Base-by-base conservation (phyloP, 441 rosid species). In the Daphne laureola region DNA sequence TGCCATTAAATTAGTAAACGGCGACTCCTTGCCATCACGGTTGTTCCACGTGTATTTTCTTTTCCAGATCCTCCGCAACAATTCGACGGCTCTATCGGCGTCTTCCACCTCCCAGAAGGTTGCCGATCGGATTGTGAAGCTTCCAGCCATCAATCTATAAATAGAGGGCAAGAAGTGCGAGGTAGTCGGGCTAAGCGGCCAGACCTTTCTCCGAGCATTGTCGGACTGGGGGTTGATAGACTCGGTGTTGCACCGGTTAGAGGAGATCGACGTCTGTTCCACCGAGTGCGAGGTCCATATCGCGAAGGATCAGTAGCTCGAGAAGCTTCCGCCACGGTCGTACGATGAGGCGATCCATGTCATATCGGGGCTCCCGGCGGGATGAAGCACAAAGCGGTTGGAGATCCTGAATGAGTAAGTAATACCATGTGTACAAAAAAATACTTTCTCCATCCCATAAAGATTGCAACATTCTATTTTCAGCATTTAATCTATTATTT, bases 321-420 rank as follows among this genome's bases (percentile, higher is more conserved):
- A 80, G 17, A 83, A 56, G 88, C 88, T 89, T 13, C 92, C 97
- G 0, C 77, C 92, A 0, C 78, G 92, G 48, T 65, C 86, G 21
- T 84, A 92, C 73, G 96, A 88, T 15, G 96, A 91, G 81, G 96
- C n/a, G n/a, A n/a, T n/a, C n/a, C n/a, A n/a, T n/a, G n/a, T n/a
- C n/a, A n/a, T n/a, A n/a, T n/a, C n/a, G n/a, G n/a, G n/a, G n/a
- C n/a, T n/a, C n/a, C n/a, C n/a, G n/a, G n/a, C n/a, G n/a, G n/a
- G n/a, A n/a, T n/a, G n/a, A n/a, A n/a, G n/a, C n/a, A n/a, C n/a
- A n/a, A n/a, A n/a, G n/a, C n/a, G n/a, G n/a, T n/a, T n/a, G n/a
- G n/a, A n/a, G n/a, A n/a, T n/a, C n/a, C n/a, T n/a, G n/a, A n/a
- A n/a, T n/a, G n/a, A n/a, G n/a, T n/a, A n/a, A n/a, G n/a, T n/a